These are phyloP conservation scores for Globisporangium paddicum DNA, from an alignment of 352 stramenopile genomes.

Conservation along the genomic window DNA sequence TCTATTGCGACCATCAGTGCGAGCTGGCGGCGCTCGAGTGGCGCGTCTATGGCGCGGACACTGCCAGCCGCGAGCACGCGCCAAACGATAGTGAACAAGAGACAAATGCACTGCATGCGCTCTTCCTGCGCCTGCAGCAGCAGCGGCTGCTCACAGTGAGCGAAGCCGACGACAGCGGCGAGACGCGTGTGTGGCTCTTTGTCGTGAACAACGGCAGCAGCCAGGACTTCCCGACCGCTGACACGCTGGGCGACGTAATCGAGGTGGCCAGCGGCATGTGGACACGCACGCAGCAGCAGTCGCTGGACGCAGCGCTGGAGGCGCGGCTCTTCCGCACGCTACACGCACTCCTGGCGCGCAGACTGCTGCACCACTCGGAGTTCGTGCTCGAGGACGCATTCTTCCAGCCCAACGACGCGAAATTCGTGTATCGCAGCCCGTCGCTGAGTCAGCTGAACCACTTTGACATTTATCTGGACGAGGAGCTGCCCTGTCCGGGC, in stretches of 20 bases:
- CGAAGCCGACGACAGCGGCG: not conserved
- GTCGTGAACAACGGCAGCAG: constrained; percentile 32
- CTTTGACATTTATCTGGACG: constrained; percentile 61
- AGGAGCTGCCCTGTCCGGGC: constrained; percentile 31
- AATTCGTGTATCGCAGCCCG: constrained; percentile 57
- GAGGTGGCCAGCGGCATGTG: constrained; percentile 29
- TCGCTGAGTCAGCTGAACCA: constrained; percentile 53
- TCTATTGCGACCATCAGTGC: too few species aligned
- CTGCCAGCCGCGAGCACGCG: not conserved
- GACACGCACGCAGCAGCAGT: constrained; percentile 5
- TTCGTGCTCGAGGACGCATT: constrained; percentile 32
- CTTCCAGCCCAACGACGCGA: constrained; percentile 51
- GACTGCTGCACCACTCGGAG: constrained; percentile 34
- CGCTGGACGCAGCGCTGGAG: constrained; percentile 13
- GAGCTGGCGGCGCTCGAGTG: constrained; percentile 42
- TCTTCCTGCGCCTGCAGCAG: constrained; percentile 33
- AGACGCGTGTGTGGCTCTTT: constrained; percentile 45
- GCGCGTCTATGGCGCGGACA: constrained; percentile 34
- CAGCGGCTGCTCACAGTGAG: constrained; percentile 32
- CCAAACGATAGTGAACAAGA: constrained; percentile 1
- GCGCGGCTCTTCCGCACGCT: constrained; percentile 43
- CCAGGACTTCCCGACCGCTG: constrained; percentile 17
- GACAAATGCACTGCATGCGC: constrained; percentile 18
- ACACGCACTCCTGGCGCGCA: constrained; percentile 15
- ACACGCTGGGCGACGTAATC: constrained; percentile 16